phyloP scores from a whole-genome alignment of 2,329 filamentous ascomycete genomes.

The Myriosclerotinia scirpicola region DNA sequence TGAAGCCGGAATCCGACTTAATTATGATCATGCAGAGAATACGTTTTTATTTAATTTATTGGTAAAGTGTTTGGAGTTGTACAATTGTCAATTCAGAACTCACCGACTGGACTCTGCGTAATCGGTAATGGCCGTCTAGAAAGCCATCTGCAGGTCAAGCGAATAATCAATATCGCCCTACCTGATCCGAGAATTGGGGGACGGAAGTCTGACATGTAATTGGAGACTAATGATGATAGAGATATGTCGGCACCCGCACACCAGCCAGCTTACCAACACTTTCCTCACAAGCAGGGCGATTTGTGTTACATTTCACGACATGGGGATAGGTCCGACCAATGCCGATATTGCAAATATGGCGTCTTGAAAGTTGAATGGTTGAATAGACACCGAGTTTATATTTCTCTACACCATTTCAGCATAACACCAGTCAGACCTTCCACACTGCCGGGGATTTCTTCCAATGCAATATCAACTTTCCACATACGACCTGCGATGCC shows the following conservation, averaged over 20 bases:
- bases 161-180: slow-evolving; percentile 6
- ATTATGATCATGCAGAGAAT: not conserved
- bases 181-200: not conserved
- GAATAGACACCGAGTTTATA: slow-evolving; percentile 41
- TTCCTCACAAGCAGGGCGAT: slow-evolving; percentile 17
- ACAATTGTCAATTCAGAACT: slow-evolving; percentile 19
- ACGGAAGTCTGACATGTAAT: not conserved
- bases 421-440: slow-evolving; percentile 56
- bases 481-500: slow-evolving; percentile 67
- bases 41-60: not conserved
- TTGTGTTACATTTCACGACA: slow-evolving; percentile 5
- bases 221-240: not conserved
- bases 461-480: slow-evolving; percentile 72
- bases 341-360: not conserved
- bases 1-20: not conserved
- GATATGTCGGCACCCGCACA: slow-evolving; percentile 15
- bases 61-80: slow-evolving; percentile 7
- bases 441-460: slow-evolving; percentile 70
- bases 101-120: slow-evolving; percentile 13
- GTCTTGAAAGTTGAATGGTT: not conserved
- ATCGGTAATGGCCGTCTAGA: not conserved
- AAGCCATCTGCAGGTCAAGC: slow-evolving; percentile 10
- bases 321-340: slow-evolving; percentile 6
- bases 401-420: slow-evolving; percentile 75
- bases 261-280: slow-evolving; percentile 10